Evolutionary conservation across 495 filamentous ascomycete species (phyloP).

Genomic region (Parmelia sp.): DNA sequence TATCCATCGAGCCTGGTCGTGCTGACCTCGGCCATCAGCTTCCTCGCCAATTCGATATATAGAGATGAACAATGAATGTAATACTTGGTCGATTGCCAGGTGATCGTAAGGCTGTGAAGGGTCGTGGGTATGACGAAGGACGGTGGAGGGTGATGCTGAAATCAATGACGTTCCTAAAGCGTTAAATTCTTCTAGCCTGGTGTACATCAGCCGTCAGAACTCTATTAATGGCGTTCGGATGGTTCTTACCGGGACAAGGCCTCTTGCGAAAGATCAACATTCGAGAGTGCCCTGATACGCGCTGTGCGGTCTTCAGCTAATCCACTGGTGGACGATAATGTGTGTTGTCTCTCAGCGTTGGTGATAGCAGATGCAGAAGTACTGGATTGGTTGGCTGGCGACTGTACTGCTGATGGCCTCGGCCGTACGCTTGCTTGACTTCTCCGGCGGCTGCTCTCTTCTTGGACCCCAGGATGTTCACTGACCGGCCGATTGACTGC

Average conservation of each 20-base stretch:
- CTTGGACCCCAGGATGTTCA: neutral
- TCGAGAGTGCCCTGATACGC: neutral
- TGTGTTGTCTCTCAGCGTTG: neutral
- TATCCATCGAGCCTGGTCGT: slow-evolving; percentile 4
- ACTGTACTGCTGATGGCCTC: neutral
- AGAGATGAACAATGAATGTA: slow-evolving; percentile 8
- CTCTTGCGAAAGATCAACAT: neutral
- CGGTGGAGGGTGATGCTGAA: neutral
- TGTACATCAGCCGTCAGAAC: too few relatives aligned
- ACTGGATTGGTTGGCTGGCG: neutral
- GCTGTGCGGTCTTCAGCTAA: neutral
- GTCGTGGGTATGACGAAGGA: too few relatives aligned
- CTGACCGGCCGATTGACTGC: neutral
- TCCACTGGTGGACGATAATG: neutral
- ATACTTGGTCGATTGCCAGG: neutral
- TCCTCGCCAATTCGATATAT: slow-evolving; percentile 5
- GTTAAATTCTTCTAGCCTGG: neutral
- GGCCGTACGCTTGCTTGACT: neutral
- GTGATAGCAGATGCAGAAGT: neutral
- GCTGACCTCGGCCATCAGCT: neutral
- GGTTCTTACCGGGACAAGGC: neutral
- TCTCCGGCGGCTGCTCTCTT: neutral
- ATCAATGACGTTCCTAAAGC: neutral
- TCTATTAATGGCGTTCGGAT: too few relatives aligned
- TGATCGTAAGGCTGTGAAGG: neutral